A percentile compares a stretch with the other conserved stretches of the same genome.
Evolutionary conservation across 1,139 yeast genomes (phyloP).

Genomic region (Pichia sp.): DNA sequence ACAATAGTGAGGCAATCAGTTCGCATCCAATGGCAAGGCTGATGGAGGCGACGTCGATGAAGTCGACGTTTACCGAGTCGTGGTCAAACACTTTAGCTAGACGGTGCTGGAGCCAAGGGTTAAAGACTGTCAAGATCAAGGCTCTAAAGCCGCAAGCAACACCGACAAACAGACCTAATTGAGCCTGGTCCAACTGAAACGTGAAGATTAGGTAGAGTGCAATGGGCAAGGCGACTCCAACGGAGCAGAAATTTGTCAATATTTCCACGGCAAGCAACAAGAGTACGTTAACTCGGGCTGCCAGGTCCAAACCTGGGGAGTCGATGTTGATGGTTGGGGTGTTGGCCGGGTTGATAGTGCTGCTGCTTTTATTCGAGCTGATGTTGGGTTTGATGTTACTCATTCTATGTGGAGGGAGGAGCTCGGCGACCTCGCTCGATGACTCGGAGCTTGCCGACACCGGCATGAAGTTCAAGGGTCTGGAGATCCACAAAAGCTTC

Average conservation of each 20-base stretch:
- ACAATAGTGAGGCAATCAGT: conserved; percentile 39
- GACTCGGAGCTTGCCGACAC: background rate
- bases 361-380: background rate
- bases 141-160: conserved; percentile 47
- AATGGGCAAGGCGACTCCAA: conserved; percentile 44
- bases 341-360: background rate
- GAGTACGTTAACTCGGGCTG: conserved; percentile 44
- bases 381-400: background rate
- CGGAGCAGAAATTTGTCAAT: conserved; percentile 37
- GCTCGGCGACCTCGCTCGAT: conserved; percentile 1
- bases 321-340: background rate
- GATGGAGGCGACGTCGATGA: conserved; percentile 48
- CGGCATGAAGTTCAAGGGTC: conserved; percentile 12
- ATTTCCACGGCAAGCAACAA: conserved; percentile 48
- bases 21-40: conserved; percentile 40
- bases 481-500: conserved; percentile 41
- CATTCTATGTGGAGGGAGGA: background rate
- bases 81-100: conserved; percentile 34
- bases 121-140: conserved; percentile 37
- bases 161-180: conserved; percentile 59
- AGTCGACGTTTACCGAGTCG: conserved; percentile 42
- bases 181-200: conserved; percentile 57
- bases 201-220: conserved; percentile 56
- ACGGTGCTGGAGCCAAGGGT: conserved; percentile 41
- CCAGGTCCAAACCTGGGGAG: conserved; percentile 24